These are phyloP conservation scores for Septoria petroselini DNA, from an alignment of 2,329 filamentous ascomycete species.

Conservation along the genomic window DNA sequence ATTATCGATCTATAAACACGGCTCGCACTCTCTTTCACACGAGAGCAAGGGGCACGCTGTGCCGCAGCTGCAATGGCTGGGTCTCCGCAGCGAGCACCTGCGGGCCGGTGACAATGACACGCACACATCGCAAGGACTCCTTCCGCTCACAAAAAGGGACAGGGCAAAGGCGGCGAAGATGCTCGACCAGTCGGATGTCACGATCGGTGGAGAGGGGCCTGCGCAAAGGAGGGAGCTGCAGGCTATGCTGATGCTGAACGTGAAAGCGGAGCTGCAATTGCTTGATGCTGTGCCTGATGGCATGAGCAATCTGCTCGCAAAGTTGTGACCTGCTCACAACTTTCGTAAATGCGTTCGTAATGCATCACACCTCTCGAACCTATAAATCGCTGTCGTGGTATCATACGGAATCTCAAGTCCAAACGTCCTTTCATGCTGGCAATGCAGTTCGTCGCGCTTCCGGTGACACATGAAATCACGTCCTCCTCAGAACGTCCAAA, in stretches of 20 bases:
- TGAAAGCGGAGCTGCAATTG: conserved; percentile 73
- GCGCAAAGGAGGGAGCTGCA: conserved; percentile 58
- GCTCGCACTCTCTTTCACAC: conserved; percentile 61
- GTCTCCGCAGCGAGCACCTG: conserved; percentile 47
- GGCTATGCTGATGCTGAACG: conserved; percentile 67
- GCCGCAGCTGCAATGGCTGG: conserved; percentile 62
- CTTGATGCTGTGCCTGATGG: conserved; percentile 32
- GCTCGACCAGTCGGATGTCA: conserved; percentile 38
- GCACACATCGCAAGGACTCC: conserved; percentile 42
- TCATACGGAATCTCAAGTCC: no score
- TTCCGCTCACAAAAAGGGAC: conserved; percentile 56
- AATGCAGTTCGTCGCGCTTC: no score
- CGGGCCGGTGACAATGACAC: conserved; percentile 21
- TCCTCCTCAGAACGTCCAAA: conserved; percentile 35
- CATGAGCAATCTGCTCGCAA: conserved; percentile 27
- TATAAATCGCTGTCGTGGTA: no score
- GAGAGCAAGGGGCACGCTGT: conserved; percentile 53
- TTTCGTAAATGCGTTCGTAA: no score
- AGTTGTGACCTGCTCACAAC: no score
- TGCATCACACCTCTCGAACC: no score
- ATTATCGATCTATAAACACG: conserved; percentile 68
- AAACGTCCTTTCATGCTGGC: no score
- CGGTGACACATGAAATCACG: no score
- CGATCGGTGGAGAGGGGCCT: conserved; percentile 6
- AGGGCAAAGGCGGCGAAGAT: conserved; percentile 56